A percentile compares a stretch with the other conserved stretches of the same genome.
phyloP scores from a whole-genome alignment of 441 rosid species.

The Erysimum pusillum region DNA sequence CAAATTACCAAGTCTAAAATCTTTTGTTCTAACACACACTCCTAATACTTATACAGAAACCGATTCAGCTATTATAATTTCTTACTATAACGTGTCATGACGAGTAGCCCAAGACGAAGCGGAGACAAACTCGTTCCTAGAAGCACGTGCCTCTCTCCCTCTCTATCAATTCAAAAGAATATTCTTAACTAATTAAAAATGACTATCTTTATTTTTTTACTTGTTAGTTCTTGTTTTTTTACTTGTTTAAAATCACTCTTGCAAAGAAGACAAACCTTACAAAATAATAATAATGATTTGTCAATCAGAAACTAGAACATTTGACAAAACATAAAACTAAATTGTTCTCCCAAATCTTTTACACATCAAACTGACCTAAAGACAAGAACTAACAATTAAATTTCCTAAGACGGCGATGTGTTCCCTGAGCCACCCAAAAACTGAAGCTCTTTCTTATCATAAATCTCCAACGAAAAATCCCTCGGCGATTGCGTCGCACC shows the following conservation, averaged over 20 bases:
- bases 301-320: background rate
- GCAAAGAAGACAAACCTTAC: background rate
- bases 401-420: conserved; percentile 40
- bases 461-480: conserved; percentile 70
- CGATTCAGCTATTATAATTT: too few species aligned
- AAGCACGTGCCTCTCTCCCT: conserved; percentile 2
- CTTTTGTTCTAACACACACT: too few species aligned
- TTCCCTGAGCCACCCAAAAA: conserved; percentile 57
- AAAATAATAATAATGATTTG: too few species aligned
- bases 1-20: too few species aligned
- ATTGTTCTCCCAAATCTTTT: conserved; percentile 9
- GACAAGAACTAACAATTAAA: conserved; percentile 14
- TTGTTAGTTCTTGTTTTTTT: too few species aligned
- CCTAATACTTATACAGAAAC: too few species aligned
- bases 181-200: background rate
- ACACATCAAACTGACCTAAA: conserved; percentile 14
- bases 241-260: background rate
- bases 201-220: too few species aligned
- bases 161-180: background rate
- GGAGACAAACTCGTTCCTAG: conserved; percentile 12
- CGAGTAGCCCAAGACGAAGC: background rate
- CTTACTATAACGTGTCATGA: background rate
- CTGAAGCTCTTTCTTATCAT: conserved; percentile 72
- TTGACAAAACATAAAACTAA: background rate
- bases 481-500: conserved; percentile 46